These are phyloP conservation scores for Aspergillus jensenii DNA, from an alignment of 2,329 filamentous ascomycete genomes.

Conservation along the genomic window DNA sequence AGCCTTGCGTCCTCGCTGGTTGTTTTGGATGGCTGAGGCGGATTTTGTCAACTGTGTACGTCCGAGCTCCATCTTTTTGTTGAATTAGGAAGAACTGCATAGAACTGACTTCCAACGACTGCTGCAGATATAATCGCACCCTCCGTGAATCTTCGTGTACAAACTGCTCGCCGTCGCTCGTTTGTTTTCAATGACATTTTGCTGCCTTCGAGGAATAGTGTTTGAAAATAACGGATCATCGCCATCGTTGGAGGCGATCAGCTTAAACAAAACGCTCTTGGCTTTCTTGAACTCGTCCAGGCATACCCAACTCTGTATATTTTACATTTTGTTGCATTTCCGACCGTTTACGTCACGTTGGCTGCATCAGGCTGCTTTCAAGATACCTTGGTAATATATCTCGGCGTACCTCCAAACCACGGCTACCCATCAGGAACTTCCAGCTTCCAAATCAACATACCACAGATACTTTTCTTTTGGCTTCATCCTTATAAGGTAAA, in stretches of 20 bases:
- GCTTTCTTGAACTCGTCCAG: neutral
- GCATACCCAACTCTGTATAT: neutral
- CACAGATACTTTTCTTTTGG: neutral
- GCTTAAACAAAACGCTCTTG: neutral
- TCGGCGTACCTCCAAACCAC: neutral
- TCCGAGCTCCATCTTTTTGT: slow-evolving; percentile 10
- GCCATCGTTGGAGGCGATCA: slow-evolving; percentile 7
- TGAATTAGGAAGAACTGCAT: slow-evolving; percentile 3
- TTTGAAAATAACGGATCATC: slow-evolving; percentile 1
- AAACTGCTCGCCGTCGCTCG: slow-evolving; percentile 12
- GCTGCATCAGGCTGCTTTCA: neutral
- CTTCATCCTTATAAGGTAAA: slow-evolving; percentile 10
- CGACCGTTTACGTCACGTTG: neutral
- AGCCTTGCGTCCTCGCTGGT: slow-evolving; percentile 3
- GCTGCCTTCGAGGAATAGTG: neutral
- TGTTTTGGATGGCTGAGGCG: slow-evolving; percentile 23
- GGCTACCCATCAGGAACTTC: no score
- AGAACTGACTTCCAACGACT: slow-evolving; percentile 8
- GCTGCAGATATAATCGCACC: slow-evolving; percentile 16
- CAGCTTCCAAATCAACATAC: neutral
- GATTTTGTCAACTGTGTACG: slow-evolving; percentile 28
- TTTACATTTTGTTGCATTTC: neutral
- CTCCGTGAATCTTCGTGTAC: slow-evolving; percentile 5
- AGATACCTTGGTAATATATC: neutral
- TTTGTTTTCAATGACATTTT: slow-evolving; percentile 13